A percentile compares a stretch with the other conserved stretches of the same genome.
phyloP scores from a whole-genome alignment of 108 stramenopile genomes.

The Nitzschia putrida region DNA sequence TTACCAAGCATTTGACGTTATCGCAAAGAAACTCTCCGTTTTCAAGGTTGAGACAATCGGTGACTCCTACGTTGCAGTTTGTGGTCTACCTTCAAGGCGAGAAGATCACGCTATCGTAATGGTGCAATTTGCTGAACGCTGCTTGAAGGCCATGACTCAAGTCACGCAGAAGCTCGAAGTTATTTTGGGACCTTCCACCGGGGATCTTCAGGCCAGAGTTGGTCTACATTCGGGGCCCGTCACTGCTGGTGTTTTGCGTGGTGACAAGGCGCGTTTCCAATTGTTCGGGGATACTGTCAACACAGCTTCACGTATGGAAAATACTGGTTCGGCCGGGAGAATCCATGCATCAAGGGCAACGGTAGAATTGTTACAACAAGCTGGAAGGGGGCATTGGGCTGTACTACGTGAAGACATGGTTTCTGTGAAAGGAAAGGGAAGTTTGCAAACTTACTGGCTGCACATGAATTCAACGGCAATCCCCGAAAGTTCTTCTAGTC shows the following conservation, averaged over 20 bases:
- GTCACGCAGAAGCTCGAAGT: conserved; percentile 7
- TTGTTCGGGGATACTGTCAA: conserved; percentile 23
- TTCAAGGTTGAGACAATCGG: conserved; percentile 66
- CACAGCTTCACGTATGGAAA: conserved; percentile 48
- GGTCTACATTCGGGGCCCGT: conserved; percentile 23
- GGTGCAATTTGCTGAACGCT: conserved; percentile 25
- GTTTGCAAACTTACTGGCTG: conserved; percentile 49
- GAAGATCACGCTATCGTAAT: conserved; percentile 27
- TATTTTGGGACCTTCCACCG: conserved; percentile 23
- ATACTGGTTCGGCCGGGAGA: conserved; percentile 27
- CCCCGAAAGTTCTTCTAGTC: not conserved
- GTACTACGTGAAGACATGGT: conserved; percentile 32
- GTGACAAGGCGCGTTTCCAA: conserved; percentile 33
- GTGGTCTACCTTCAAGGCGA: conserved; percentile 10
- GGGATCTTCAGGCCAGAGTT: conserved; percentile 9
- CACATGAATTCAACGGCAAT: not conserved
- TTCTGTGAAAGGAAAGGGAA: conserved; percentile 54
- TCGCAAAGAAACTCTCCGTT: conserved; percentile 11
- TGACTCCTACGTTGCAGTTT: conserved; percentile 32
- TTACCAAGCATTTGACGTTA: not conserved
- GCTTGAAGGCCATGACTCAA: conserved; percentile 5
- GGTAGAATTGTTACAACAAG: conserved; percentile 32
- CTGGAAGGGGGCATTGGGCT: conserved; percentile 27
- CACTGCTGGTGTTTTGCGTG: conserved; percentile 39
- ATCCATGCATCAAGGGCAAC: conserved; percentile 45